A percentile compares a stretch with the other conserved stretches of the same genome.
Evolutionary conservation across 805 yeast genomes (phyloP).

Genomic region (Metschnikowia kofuensis): DNA sequence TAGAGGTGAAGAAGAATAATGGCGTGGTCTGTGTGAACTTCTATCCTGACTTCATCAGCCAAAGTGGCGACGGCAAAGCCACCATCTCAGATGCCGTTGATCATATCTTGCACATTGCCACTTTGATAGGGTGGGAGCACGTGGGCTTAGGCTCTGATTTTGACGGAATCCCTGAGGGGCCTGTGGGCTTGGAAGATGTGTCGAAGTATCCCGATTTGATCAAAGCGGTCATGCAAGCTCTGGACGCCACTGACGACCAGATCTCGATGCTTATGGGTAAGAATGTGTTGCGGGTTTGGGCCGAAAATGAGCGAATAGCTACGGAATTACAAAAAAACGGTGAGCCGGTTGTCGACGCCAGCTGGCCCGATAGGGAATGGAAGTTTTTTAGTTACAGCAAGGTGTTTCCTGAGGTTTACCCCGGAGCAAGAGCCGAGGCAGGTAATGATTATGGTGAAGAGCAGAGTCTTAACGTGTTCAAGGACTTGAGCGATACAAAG

Average conservation of each 20-base stretch:
- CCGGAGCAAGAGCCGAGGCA: constrained; percentile 20
- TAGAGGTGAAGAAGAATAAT: constrained; percentile 35
- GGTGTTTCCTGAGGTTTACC: constrained; percentile 38
- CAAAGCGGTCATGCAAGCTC: constrained; percentile 22
- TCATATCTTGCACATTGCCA: constrained; percentile 42
- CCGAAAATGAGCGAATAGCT: constrained; percentile 34
- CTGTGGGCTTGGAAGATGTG: constrained; percentile 52
- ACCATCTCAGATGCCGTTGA: constrained; percentile 48
- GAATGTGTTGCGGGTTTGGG: constrained; percentile 49
- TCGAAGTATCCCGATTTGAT: constrained; percentile 53
- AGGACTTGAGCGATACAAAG: neutral
- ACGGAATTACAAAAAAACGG: constrained; percentile 10
- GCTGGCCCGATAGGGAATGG: constrained; percentile 46
- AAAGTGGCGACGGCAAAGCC: constrained; percentile 14
- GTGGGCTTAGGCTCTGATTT: constrained; percentile 53
- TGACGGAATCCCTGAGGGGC: constrained; percentile 50
- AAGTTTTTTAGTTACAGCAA: constrained; percentile 31
- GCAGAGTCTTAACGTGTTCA: constrained; percentile 2
- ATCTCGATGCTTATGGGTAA: constrained; percentile 44
- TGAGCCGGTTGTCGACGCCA: constrained; percentile 29
- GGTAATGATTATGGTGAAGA: constrained; percentile 1
- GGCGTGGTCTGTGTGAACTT: constrained; percentile 51
- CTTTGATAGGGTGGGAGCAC: constrained; percentile 49
- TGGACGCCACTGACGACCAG: constrained; percentile 44
- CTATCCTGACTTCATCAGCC: constrained; percentile 37